Base-by-base conservation (phyloP, 2,329 filamentous ascomycete species). In the Beauveria bassiana region DNA sequence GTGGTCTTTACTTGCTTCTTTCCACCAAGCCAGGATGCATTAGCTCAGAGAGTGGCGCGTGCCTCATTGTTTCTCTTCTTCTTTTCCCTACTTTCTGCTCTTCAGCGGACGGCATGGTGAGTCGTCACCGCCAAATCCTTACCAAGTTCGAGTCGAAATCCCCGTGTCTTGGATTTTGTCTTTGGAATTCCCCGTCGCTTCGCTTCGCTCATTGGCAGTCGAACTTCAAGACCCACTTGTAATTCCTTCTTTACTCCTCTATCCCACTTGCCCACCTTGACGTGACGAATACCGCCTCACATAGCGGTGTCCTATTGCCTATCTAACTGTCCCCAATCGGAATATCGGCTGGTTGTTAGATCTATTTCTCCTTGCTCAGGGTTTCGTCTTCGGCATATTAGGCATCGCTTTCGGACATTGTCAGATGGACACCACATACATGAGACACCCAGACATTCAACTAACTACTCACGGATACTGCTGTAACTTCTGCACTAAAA, bases 91-190 rank as follows among this genome's bases (percentile, higher is more conserved):
- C 16, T 47, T 47, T 47, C 20, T 60, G 40, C 58, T 60, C 58
- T 60, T 60, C 58, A 60, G n/a, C 58, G 50, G 58, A 42, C 58
- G 50, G 57, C 40, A 45, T 45, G 49, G 57, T 42, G 42, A 38
- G 42, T 60, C 26, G 58, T 53, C 58, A 60, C 58, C 58, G 42
- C 58, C 24, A 46, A 43, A 22, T 53, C 43, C 4, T 18, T 28
- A 5, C 42, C 45, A 14, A 28, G 12, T 14, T 8, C 22, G 9
- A 47, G 31, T 34, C 24, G 10, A 10, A 3, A 18, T 16, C 22
- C 18, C 26, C n/a, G 16, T 28, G 12, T 16, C 43, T 24, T 24
- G 22, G n/a, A 22, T 58, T 59, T 51, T 59, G 47, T 12, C 31
- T 46, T 45, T 31, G 28, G 10, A 34, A 34, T 14, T 34, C 31